These are phyloP conservation scores for Euclidium syriacum DNA, from an alignment of 345 rosid species.

Conservation along the genomic window DNA sequence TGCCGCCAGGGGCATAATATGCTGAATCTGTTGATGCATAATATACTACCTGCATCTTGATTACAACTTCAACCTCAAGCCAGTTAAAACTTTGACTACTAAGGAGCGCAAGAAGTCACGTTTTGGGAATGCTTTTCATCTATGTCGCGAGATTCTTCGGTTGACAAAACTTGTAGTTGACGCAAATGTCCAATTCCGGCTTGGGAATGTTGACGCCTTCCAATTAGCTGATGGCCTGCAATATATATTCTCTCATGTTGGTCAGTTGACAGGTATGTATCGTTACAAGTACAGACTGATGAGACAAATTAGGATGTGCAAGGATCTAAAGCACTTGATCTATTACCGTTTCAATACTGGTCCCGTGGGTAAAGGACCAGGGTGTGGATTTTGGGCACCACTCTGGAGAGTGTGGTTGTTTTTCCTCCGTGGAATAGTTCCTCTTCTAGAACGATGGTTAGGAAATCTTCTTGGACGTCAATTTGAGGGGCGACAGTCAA, in stretches of 20 bases:
- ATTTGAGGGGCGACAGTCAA: conserved; percentile 97
- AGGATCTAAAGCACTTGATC: conserved; percentile 89
- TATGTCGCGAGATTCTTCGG: conserved; percentile 94
- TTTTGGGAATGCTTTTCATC: conserved; percentile 98
- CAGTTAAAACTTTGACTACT: conserved; percentile 96
- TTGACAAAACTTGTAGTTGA: conserved; percentile 97
- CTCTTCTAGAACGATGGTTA: conserved; percentile 90
- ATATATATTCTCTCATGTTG: conserved; percentile 94
- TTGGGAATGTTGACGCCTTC: conserved; percentile 98
- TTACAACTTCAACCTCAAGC: conserved; percentile 95
- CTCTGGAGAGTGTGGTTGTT: conserved; percentile 99
- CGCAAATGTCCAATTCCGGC: conserved; percentile 96
- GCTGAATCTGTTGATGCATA: conserved; percentile 92
- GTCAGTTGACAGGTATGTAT: conserved; percentile 98
- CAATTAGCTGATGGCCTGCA: conserved; percentile 98
- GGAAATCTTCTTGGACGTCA: conserved; percentile 96
- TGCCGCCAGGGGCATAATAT: conserved; percentile 98
- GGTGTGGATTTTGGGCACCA: conserved; percentile 99
- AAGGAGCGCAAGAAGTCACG: conserved; percentile 96
- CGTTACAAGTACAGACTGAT: conserved; percentile 93
- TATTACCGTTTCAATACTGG: conserved; percentile 98
- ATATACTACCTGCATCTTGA: conserved; percentile 96
- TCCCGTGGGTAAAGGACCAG: conserved; percentile 98
- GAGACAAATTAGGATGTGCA: conserved; percentile 99
- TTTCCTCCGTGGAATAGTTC: conserved; percentile 96